These are phyloP conservation scores for Kwoniella botswanensis DNA, from an alignment of 768 basidiomycete genomes.

Conservation along the genomic window DNA sequence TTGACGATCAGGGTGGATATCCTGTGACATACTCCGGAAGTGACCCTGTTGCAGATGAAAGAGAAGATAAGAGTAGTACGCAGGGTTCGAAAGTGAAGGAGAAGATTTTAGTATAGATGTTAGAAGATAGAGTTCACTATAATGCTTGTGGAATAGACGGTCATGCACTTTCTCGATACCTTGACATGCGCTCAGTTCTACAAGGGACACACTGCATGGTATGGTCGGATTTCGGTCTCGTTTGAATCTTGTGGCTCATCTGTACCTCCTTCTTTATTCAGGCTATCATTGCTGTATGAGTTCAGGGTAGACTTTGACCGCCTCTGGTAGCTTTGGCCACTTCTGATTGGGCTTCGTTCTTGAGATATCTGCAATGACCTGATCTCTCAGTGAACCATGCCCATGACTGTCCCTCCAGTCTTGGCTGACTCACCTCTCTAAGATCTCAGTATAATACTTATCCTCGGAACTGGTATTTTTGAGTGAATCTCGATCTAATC, in stretches of 20 bases:
- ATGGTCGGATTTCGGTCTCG: too few relatives aligned
- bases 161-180: not conserved
- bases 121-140: constrained; percentile 1
- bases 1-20: constrained; percentile 15
- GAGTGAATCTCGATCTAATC: constrained; percentile 27
- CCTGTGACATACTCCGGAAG: constrained; percentile 6
- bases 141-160: not conserved
- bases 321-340: constrained; percentile 64
- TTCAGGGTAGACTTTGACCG: constrained; percentile 59
- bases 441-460: constrained; percentile 62
- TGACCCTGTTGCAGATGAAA: not conserved
- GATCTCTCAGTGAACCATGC: not conserved
- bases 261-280: not conserved
- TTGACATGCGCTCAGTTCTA: not conserved
- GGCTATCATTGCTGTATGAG: not conserved
- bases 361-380: constrained; percentile 62
- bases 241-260: not conserved
- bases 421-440: constrained; percentile 20
- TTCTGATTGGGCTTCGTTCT: constrained; percentile 66
- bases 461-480: constrained; percentile 42
- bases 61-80: not conserved
- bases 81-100: not conserved
- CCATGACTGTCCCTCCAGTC: not conserved
- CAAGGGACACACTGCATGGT: too few relatives aligned
- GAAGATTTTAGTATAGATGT: not conserved